A percentile compares a stretch with the other conserved stretches of the same genome.
Evolutionary conservation across 176 grass and related monocot species (phyloP).

Genomic region (bread wheat (Triticum aestivum)): DNA sequence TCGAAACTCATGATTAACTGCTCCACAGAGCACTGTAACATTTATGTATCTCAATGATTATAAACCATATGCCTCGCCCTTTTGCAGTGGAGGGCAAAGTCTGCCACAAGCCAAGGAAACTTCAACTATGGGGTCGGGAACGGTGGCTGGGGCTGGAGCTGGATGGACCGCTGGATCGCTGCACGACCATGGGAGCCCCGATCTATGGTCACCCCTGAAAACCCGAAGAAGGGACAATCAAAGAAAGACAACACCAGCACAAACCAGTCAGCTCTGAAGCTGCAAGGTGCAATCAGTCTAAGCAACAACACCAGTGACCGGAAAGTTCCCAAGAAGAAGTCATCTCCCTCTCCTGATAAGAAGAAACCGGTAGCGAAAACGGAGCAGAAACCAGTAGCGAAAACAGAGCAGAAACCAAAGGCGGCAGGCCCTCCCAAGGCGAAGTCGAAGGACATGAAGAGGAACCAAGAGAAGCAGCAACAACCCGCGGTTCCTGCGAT

Average conservation of each 20-base stretch:
- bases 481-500: constrained; percentile 20
- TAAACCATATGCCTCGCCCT: not conserved
- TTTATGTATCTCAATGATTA: not conserved
- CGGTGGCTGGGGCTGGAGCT: constrained; percentile 93
- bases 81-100: constrained; percentile 84
- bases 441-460: constrained; percentile 49
- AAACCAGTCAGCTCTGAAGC: constrained; percentile 48
- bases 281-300: constrained; percentile 44
- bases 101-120: constrained; percentile 60
- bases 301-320: constrained; percentile 30
- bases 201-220: constrained; percentile 42
- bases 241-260: constrained; percentile 51
- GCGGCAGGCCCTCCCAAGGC: constrained; percentile 26
- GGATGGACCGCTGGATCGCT: constrained; percentile 90
- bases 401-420: constrained; percentile 47
- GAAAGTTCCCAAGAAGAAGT: constrained; percentile 55
- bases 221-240: constrained; percentile 36
- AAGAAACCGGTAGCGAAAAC: constrained; percentile 28
- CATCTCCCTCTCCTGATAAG: constrained; percentile 37
- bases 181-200: constrained; percentile 90
- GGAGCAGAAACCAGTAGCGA: constrained; percentile 40
- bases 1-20: too few relatives aligned
- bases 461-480: constrained; percentile 41
- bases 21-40: too few relatives aligned
- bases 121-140: constrained; percentile 78